Percentiles rank a stretch among this genome's conserved stretches.
Evolutionary conservation across 2,329 filamentous ascomycete genomes (phyloP).

Genomic region (Monosporascus cannonballus): DNA sequence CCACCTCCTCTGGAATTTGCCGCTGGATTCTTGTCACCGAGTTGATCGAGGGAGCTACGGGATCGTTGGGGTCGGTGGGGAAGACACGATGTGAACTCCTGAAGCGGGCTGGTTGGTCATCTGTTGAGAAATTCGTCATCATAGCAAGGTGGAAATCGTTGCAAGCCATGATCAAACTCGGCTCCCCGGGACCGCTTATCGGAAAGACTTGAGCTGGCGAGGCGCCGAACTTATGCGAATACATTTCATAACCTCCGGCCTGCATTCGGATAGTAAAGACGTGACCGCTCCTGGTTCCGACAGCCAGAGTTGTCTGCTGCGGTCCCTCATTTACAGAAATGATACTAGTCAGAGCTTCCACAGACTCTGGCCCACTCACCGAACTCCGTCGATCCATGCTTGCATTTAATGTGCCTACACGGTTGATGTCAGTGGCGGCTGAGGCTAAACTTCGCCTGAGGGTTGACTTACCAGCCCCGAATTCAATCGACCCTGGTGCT

Average conservation of each 20-base stretch:
- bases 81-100: slow-evolving; percentile 41
- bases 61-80: slow-evolving; percentile 44
- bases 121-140: slow-evolving; percentile 13
- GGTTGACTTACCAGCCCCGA: background rate
- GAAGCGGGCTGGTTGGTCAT: slow-evolving; percentile 21
- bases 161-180: slow-evolving; percentile 37
- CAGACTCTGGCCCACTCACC: background rate
- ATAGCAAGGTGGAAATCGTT: slow-evolving; percentile 22
- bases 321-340: slow-evolving; percentile 24
- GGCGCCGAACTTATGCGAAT: slow-evolving; percentile 18
- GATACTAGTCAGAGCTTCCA: slow-evolving; percentile 43
- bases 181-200: slow-evolving; percentile 32
- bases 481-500: background rate
- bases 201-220: slow-evolving; percentile 21
- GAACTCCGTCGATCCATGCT: background rate
- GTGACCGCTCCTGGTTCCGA: slow-evolving; percentile 48
- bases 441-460: background rate
- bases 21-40: slow-evolving; percentile 38
- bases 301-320: slow-evolving; percentile 27
- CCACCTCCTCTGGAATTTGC: slow-evolving; percentile 31
- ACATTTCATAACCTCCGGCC: slow-evolving; percentile 8
- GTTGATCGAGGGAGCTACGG: slow-evolving; percentile 41
- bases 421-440: background rate
- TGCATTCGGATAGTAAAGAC: slow-evolving; percentile 34
- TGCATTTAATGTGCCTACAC: background rate